Percentiles rank a stretch among this genome's conserved stretches.
phyloP scores from a whole-genome alignment of 2,329 filamentous ascomycete species.

The Ceratocystis diversiconidia region DNA sequence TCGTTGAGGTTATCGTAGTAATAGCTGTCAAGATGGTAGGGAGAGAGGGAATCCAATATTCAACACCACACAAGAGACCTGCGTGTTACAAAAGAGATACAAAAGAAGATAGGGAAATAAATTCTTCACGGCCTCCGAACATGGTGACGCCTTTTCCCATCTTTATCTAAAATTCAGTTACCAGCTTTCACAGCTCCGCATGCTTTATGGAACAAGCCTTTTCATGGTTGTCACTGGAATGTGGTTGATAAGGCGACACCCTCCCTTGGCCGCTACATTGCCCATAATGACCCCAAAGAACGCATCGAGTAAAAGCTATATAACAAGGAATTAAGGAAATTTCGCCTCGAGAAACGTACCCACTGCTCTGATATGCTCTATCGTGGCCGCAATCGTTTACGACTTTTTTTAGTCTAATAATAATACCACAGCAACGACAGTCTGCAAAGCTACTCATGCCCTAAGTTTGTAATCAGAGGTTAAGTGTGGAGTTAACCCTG shows the following conservation, averaged over 20 bases:
- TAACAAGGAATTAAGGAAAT: background rate
- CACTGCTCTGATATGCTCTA: background rate
- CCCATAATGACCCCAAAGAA: background rate
- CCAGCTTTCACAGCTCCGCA: background rate
- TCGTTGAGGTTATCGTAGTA: background rate
- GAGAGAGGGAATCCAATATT: background rate
- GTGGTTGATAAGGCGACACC: background rate
- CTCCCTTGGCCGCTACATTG: constrained; percentile 2
- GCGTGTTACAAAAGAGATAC: background rate
- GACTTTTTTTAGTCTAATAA: background rate
- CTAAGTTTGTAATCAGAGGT: background rate
- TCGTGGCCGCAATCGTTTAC: background rate
- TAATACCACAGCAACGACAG: background rate
- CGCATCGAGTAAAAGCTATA: background rate
- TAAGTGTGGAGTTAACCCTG: background rate
- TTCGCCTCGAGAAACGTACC: constrained; percentile 1
- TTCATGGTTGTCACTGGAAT: constrained; percentile 7
- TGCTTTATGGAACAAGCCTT: background rate
- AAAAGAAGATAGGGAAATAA: background rate
- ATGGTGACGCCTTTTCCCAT: background rate
- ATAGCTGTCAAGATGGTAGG: background rate
- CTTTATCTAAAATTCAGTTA: background rate
- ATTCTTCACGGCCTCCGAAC: background rate
- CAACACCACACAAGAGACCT: background rate
- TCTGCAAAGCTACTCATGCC: too few species aligned